A percentile compares a stretch with the other conserved stretches of the same genome.
Conservation (phyloP, 768 basidiomycete genomes). For the Rhodotorula babjevae region DNA sequence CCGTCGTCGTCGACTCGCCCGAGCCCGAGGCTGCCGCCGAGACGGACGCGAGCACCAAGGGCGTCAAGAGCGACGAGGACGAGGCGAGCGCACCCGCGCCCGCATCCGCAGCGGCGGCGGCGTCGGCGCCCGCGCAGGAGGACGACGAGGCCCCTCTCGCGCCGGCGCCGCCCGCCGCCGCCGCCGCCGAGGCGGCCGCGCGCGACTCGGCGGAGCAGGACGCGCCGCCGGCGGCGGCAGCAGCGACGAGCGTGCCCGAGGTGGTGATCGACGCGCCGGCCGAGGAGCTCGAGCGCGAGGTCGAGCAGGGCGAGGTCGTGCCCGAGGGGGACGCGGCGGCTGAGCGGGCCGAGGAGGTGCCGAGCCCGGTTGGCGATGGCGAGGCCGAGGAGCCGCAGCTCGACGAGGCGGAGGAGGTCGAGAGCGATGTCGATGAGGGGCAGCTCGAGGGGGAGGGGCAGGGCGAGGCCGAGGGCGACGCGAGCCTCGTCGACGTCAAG, state of each 20-base stretch:
- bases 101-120: not conserved
- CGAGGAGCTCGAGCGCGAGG: not conserved
- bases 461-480: slow-evolving; percentile 1
- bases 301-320: not conserved
- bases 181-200: not conserved
- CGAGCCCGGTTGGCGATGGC: not conserved
- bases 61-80: not conserved
- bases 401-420: not conserved
- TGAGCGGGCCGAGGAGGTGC: not conserved
- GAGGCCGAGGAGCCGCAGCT: not conserved
- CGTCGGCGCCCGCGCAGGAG: not conserved
- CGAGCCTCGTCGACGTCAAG: slow-evolving; percentile 21
- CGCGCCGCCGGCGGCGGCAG: too few relatives aligned
- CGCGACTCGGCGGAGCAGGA: not conserved
- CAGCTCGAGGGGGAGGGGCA: not conserved
- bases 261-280: slow-evolving; percentile 1
- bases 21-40: not conserved
- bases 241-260: not conserved
- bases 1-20: not conserved
- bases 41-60: not conserved
- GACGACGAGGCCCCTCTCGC: not conserved
- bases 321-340: not conserved
- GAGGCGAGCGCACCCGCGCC: not conserved
- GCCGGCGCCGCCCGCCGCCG: not conserved
- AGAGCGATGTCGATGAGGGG: not conserved